Evolutionary conservation across 352 stramenopile genomes (phyloP).

Genomic region (Phytophthora ohioensis): DNA sequence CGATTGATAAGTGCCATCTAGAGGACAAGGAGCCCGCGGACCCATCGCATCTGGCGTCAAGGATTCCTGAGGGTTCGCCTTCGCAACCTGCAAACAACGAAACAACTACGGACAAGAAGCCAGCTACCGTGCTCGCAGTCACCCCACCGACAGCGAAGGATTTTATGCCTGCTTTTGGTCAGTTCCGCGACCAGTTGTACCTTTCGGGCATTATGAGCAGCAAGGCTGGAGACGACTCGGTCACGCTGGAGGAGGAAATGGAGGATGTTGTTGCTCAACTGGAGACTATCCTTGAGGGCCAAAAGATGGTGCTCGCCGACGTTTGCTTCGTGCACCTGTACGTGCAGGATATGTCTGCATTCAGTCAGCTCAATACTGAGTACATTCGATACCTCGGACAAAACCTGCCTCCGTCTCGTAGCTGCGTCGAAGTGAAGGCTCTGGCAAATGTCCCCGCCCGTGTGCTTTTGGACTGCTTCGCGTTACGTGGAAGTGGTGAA

Average conservation of each 20-base stretch:
- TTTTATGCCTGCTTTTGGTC: conserved; percentile 36
- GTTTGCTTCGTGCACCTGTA: conserved; percentile 98
- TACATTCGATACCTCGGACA: conserved; percentile 94
- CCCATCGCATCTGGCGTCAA: conserved; percentile 47
- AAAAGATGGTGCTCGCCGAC: conserved; percentile 84
- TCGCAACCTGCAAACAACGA: background rate
- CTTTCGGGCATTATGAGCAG: conserved; percentile 71
- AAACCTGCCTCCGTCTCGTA: conserved; percentile 82
- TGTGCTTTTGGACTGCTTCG: conserved; percentile 93
- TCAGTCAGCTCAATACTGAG: conserved; percentile 93
- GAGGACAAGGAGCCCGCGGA: conserved; percentile 84
- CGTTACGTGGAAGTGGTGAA: conserved; percentile 75
- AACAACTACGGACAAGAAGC: conserved; percentile 15
- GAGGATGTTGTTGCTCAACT: conserved; percentile 59
- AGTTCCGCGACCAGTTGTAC: conserved; percentile 76
- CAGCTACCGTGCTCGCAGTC: conserved; percentile 35
- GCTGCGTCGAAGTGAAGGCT: conserved; percentile 88
- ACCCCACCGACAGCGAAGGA: conserved; percentile 17
- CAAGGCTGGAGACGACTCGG: conserved; percentile 27
- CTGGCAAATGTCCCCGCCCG: conserved; percentile 50
- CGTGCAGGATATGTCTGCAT: conserved; percentile 95
- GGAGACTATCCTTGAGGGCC: conserved; percentile 41
- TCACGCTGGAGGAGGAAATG: conserved; percentile 75
- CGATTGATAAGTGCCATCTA: conserved; percentile 90
- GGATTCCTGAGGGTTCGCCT: conserved; percentile 33